Evolutionary conservation across 1,284 basidiomycete genomes (phyloP).

Genomic region (Austroboletus rostrupii): DNA sequence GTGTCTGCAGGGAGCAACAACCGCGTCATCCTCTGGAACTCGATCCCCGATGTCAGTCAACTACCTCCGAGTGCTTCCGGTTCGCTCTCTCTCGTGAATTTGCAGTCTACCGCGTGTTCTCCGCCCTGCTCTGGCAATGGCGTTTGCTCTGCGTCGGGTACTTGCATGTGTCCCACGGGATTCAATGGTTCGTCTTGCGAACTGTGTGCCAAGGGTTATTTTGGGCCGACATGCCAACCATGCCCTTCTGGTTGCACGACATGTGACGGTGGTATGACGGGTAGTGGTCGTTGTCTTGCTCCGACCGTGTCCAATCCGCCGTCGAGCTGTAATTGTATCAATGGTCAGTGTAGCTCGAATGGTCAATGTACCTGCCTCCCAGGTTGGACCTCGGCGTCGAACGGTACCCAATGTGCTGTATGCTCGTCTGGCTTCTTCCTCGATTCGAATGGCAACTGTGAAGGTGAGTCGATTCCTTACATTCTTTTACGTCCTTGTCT

Average conservation of each 20-base stretch:
- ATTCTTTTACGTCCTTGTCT: not conserved
- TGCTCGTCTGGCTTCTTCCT: slow-evolving; percentile 75
- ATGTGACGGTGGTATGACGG: slow-evolving; percentile 76
- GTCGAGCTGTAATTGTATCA: slow-evolving; percentile 70
- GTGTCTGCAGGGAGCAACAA: slow-evolving; percentile 49
- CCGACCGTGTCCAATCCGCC: slow-evolving; percentile 48
- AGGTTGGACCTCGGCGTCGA: slow-evolving; percentile 67
- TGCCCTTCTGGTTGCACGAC: slow-evolving; percentile 64
- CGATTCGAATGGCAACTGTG: slow-evolving; percentile 64
- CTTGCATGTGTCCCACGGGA: slow-evolving; percentile 65
- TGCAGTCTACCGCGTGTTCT: slow-evolving; percentile 68
- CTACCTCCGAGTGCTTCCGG: slow-evolving; percentile 46
- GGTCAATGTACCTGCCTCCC: slow-evolving; percentile 71
- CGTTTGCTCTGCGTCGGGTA: slow-evolving; percentile 63
- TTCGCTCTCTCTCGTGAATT: slow-evolving; percentile 54
- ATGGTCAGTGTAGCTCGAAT: slow-evolving; percentile 64
- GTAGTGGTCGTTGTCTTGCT: slow-evolving; percentile 64
- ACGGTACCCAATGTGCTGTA: slow-evolving; percentile 69
- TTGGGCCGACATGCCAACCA: slow-evolving; percentile 62
- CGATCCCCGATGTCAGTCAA: slow-evolving; percentile 71
- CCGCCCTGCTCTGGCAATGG: slow-evolving; percentile 69
- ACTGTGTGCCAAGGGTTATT: slow-evolving; percentile 66
- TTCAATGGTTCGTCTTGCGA: slow-evolving; percentile 78
- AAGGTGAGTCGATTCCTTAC: slow-evolving; percentile 41
- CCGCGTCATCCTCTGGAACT: slow-evolving; percentile 69